Evolutionary conservation across 495 filamentous ascomycete genomes (phyloP).

Genomic region (Daldinia childiae): DNA sequence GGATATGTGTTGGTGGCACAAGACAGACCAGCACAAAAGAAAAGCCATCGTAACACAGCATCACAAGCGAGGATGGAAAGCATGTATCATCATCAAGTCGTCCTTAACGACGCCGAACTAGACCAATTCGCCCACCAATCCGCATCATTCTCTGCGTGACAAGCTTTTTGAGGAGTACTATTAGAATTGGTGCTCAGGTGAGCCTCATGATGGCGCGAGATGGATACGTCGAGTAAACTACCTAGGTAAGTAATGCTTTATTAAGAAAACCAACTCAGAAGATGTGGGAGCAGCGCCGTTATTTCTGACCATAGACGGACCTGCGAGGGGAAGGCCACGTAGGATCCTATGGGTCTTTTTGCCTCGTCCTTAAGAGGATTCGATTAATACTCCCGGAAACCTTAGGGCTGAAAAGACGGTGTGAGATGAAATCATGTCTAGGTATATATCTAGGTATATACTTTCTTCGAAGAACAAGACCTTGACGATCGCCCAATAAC

Average conservation of each 20-base stretch:
- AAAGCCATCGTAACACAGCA: conserved; percentile 33
- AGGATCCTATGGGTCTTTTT: conserved; percentile 20
- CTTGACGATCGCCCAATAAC: conserved; percentile 18
- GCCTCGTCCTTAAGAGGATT: conserved; percentile 37
- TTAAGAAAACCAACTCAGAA: conserved; percentile 4
- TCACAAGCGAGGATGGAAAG: conserved; percentile 29
- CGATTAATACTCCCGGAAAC: conserved; percentile 22
- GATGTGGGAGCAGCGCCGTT: background rate
- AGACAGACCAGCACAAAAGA: conserved; percentile 21
- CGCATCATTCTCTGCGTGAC: conserved; percentile 15
- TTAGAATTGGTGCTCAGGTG: conserved; percentile 19
- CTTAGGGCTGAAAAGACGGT: conserved; percentile 40
- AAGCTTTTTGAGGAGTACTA: conserved; percentile 27
- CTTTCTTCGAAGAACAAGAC: conserved; percentile 13
- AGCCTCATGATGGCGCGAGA: conserved; percentile 32
- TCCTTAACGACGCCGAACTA: conserved; percentile 22
- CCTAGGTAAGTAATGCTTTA: background rate
- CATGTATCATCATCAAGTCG: conserved; percentile 20
- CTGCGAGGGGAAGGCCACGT: conserved; percentile 12
- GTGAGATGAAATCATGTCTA: conserved; percentile 34
- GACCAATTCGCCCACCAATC: conserved; percentile 22
- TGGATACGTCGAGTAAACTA: background rate
- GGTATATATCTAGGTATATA: no score
- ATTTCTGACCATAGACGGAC: conserved; percentile 4
- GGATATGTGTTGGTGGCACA: conserved; percentile 35